Conservation (phyloP, 208 protist species). For the Porcisia hertigi region DNA sequence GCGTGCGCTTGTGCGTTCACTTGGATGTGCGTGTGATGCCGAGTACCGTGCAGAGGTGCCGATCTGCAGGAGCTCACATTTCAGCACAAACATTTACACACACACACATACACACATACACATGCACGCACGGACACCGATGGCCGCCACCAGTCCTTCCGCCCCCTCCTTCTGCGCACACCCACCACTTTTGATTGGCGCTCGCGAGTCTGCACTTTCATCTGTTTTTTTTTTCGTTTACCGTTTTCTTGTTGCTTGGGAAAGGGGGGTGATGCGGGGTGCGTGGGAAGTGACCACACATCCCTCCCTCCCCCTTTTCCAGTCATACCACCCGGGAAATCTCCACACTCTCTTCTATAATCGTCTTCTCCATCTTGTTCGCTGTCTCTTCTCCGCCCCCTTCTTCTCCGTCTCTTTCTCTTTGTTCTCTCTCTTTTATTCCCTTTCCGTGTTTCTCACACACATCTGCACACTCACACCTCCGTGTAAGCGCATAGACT, state of each 20-base stretch:
- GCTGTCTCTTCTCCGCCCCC: slow-evolving; percentile 3
- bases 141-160: neutral
- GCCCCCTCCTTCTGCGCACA: neutral
- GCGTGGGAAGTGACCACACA: neutral
- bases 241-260: slow-evolving; percentile 1
- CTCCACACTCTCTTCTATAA: neutral
- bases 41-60: neutral
- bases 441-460: neutral
- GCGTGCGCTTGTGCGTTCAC: neutral
- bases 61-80: neutral
- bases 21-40: neutral
- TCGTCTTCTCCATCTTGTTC: slow-evolving; percentile 6
- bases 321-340: neutral
- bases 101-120: neutral
- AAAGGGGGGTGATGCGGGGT: neutral
- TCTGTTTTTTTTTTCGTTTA: slow-evolving; percentile 7
- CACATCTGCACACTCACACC: slow-evolving; percentile 3
- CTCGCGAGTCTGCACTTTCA: neutral
- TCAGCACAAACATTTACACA: neutral
- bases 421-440: neutral
- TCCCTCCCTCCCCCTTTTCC: neutral
- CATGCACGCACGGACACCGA: neutral
- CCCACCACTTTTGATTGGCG: slow-evolving; percentile 2
- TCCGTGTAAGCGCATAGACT: neutral
- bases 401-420: neutral